Evolutionary conservation across 1,284 basidiomycete species (phyloP), one percentile per base, ranked within the genome.

Genomic region (Flammula alnicola): DNA sequence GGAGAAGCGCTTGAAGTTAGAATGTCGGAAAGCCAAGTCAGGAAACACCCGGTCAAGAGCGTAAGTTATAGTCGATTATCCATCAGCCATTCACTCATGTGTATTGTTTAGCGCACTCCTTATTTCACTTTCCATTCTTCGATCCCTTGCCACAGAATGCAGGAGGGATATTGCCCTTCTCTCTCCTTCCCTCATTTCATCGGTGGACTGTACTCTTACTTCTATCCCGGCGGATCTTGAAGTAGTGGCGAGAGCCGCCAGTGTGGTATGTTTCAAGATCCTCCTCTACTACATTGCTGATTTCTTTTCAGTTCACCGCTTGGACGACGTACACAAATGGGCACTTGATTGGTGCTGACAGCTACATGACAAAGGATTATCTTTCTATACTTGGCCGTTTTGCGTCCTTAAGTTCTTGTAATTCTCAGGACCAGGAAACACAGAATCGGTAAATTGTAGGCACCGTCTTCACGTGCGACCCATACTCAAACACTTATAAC

Each of bases 321-420:
- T 94, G 94, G 82, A 88, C 92, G n/a, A 95, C 93, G 5, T 96
- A 88, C 61, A 92, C 94, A 6, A 88, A 95, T 59, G 92, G 93
- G 0, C 81, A 85, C 46, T 73, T 88, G 30, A 84, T 94, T 55
- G 90, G 90, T 37, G 81, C 88, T 22, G 93, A 95, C 63, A 80
- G 82, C 57, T 67, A 66, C 26, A 71, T 91, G 50, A 91, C 91
- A 0, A 75, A 76, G 19, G 78, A 85, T 45, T 97, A 97, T 67
- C 70, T 92, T 37, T 74, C 77, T 3, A 79, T 87, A 22, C 75
- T 98, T 31, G 71, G 70, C 5, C 81, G 78, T 51, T 93, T 98
- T 63, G 77, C 90, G 4, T 63, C 67, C 8, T 76, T 95, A 55
- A 82, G 84, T 54, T 75, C 69, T 51, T 70, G 67, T 1, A 73